Conservation (phyloP, 225 moss, liverwort and hornwort genomes). For the Anthoceros angustus region DNA sequence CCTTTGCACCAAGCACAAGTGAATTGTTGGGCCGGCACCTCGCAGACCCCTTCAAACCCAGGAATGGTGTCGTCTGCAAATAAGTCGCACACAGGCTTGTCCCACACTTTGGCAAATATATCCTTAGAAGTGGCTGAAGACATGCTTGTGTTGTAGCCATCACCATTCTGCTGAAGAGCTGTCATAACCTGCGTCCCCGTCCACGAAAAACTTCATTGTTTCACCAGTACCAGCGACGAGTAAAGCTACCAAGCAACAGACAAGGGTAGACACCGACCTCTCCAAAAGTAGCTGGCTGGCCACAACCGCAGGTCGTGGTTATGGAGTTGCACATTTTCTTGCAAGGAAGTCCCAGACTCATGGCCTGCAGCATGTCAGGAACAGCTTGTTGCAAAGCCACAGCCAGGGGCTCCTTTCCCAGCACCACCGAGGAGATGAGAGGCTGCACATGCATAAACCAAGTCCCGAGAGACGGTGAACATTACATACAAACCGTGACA, state of each 20-base stretch:
- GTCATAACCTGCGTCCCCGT: constrained; percentile 46
- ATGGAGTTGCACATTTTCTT: constrained; percentile 77
- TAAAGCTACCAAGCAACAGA: too few species aligned
- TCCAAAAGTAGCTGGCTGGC: constrained; percentile 59
- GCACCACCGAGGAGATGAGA: constrained; percentile 64
- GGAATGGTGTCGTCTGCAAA: constrained; percentile 56
- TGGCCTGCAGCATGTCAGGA: constrained; percentile 69
- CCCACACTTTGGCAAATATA: constrained; percentile 68
- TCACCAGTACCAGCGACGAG: too few species aligned
- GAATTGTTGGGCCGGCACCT: constrained; percentile 16
- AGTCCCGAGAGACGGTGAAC: not conserved
- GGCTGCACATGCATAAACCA: constrained; percentile 33
- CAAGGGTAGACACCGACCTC: constrained; percentile 25
- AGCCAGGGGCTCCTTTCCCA: constrained; percentile 49
- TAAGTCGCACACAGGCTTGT: constrained; percentile 69
- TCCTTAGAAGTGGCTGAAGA: constrained; percentile 58
- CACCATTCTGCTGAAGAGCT: constrained; percentile 42
- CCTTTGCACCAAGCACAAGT: constrained; percentile 69
- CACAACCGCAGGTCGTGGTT: constrained; percentile 70
- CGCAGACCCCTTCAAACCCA: constrained; percentile 60
- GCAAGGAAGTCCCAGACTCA: constrained; percentile 89
- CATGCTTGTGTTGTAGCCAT: constrained; percentile 72
- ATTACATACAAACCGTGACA: not conserved
- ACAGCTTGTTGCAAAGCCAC: constrained; percentile 55
- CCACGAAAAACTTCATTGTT: not conserved